These are phyloP conservation scores for Thymus mandschuricus DNA, from an alignment of 257 asterid species.

Conservation along the genomic window DNA sequence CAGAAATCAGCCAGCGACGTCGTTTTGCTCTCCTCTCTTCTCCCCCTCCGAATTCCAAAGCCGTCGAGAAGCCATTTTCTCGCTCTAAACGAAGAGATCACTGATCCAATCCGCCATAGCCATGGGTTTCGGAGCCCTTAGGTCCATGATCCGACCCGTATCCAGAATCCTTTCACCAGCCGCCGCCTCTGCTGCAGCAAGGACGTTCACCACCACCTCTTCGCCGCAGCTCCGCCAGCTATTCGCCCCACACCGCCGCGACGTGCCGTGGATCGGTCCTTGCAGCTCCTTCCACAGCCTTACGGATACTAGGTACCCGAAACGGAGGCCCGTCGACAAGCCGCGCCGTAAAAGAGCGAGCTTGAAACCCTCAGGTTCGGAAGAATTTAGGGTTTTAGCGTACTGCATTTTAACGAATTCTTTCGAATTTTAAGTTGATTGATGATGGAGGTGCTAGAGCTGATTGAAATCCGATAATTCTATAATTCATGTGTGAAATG, in stretches of 20 bases:
- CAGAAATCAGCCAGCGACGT: not conserved
- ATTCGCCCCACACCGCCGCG: conserved; percentile 42
- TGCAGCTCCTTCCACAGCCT: conserved; percentile 66
- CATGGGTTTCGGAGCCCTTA: conserved; percentile 67
- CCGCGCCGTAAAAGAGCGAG: conserved; percentile 66
- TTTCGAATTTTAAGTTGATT: not conserved
- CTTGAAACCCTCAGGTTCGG: conserved; percentile 70
- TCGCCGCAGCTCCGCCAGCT: conserved; percentile 48
- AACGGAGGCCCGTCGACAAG: conserved; percentile 66
- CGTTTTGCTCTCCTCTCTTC: not conserved
- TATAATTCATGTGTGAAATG: conserved; percentile 50
- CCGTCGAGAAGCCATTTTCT: conserved; percentile 33
- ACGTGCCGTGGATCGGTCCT: conserved; percentile 51
- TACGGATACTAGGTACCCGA: conserved; percentile 68
- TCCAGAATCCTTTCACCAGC: conserved; percentile 50
- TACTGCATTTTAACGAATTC: not conserved
- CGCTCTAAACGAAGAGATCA: conserved; percentile 19
- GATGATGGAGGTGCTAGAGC: not conserved
- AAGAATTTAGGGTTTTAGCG: conserved; percentile 2
- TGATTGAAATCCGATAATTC: conserved; percentile 10
- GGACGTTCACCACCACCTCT: conserved; percentile 36
- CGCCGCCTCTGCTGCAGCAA: conserved; percentile 35
- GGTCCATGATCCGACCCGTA: conserved; percentile 63
- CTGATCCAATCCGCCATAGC: conserved; percentile 19
- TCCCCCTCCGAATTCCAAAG: conserved; percentile 15